A percentile compares a stretch with the other conserved stretches of the same genome.
Evolutionary conservation across 1,284 basidiomycete species (phyloP).

Genomic region (Puccinia coronata): DNA sequence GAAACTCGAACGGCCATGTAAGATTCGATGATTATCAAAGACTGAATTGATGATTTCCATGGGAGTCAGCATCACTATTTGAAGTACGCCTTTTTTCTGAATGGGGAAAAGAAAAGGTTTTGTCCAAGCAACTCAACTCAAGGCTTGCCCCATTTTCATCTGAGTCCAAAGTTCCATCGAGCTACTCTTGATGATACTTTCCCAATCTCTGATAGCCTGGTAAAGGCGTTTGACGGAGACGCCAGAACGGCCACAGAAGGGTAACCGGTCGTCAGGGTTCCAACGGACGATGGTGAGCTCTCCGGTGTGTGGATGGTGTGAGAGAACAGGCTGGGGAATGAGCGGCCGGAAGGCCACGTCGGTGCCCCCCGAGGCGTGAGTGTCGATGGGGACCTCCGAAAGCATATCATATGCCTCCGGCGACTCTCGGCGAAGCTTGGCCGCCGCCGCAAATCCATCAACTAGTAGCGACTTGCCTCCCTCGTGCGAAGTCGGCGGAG

Average conservation of each 20-base stretch:
- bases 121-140: slow-evolving; percentile 64
- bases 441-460: slow-evolving; percentile 89
- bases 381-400: slow-evolving; percentile 68
- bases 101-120: neutral
- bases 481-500: slow-evolving; percentile 64
- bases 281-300: slow-evolving; percentile 78
- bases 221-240: slow-evolving; percentile 66
- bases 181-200: slow-evolving; percentile 71
- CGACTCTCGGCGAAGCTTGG: slow-evolving; percentile 71
- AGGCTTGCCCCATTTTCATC: slow-evolving; percentile 77
- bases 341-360: slow-evolving; percentile 68
- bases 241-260: slow-evolving; percentile 54
- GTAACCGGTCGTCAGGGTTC: slow-evolving; percentile 93
- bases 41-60: slow-evolving; percentile 62
- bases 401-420: slow-evolving; percentile 74
- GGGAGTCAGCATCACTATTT: neutral
- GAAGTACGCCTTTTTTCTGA: neutral
- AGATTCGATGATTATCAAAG: slow-evolving; percentile 88
- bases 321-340: slow-evolving; percentile 60
- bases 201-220: slow-evolving; percentile 76
- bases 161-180: slow-evolving; percentile 91
- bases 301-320: slow-evolving; percentile 68
- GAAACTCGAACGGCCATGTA: slow-evolving; percentile 89
- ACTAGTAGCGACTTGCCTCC: slow-evolving; percentile 88
- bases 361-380: slow-evolving; percentile 69